Conservation (phyloP, 176 grass and related monocot genomes). For the Bromus sterilis region DNA sequence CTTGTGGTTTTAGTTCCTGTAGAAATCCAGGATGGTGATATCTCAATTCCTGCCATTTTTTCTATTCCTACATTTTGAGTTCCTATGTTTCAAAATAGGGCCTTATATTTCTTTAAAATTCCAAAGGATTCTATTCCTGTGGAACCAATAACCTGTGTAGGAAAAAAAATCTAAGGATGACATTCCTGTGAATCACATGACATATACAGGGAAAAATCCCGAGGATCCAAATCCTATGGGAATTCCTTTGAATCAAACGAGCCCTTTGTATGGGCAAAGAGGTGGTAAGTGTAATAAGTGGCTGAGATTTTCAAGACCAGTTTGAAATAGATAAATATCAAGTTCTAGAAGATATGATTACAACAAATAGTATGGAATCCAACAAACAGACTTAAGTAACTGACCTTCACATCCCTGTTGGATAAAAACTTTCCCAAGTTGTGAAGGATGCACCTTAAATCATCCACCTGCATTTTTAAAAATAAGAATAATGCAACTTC, state of each 20-base stretch:
- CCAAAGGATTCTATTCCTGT: not conserved
- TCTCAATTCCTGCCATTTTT: no score
- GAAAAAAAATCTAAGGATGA: no score
- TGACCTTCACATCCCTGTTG: constrained; percentile 90
- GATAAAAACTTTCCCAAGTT: constrained; percentile 92
- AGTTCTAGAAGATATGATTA: not conserved
- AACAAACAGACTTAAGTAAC: constrained; percentile 9
- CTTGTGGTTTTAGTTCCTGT: no score
- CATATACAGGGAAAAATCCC: no score
- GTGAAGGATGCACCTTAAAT: constrained; percentile 96
- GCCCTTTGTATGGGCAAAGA: not conserved
- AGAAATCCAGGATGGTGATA: no score
- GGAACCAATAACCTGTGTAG: not conserved
- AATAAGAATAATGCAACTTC: constrained; percentile 10
- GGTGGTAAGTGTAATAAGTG: not conserved
- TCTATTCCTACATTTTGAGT: no score
- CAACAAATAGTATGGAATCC: not conserved
- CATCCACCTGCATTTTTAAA: constrained; percentile 63
- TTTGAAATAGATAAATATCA: not conserved
- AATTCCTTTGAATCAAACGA: not conserved
- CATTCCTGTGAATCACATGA: not conserved
- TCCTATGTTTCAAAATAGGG: no score
- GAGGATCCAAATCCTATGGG: not conserved
- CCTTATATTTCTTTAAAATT: not conserved
- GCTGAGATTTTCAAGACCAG: not conserved